A percentile compares a stretch with the other conserved stretches of the same genome.
phyloP scores from a whole-genome alignment of 2,329 filamentous ascomycete species.

The Penicillium sp. region DNA sequence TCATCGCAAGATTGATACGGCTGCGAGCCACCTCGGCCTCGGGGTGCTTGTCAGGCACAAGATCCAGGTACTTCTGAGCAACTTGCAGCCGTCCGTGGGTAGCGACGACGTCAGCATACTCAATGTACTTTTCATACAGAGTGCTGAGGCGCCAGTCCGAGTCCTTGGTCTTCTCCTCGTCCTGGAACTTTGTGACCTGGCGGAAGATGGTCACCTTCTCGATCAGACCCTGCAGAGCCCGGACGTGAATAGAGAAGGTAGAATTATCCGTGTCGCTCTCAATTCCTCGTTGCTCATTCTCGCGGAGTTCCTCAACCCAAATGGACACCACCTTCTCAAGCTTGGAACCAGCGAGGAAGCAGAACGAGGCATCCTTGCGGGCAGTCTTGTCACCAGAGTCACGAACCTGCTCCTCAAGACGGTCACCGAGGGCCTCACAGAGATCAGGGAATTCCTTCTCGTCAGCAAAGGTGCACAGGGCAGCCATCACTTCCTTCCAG shows the following conservation, averaged over 20 bases:
- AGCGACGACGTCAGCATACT: conserved; percentile 94
- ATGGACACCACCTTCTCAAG: conserved; percentile 95
- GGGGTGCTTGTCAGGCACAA: conserved; percentile 80
- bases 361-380: conserved; percentile 92
- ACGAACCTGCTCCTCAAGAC: conserved; percentile 71
- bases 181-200: conserved; percentile 86
- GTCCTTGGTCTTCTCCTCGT: conserved; percentile 69
- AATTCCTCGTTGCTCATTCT: conserved; percentile 75
- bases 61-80: conserved; percentile 87
- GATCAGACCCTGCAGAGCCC: conserved; percentile 86
- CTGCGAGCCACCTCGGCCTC: conserved; percentile 84
- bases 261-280: conserved; percentile 71
- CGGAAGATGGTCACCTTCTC: conserved; percentile 98
- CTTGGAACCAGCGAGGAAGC: conserved; percentile 92
- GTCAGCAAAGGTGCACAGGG: conserved; percentile 92
- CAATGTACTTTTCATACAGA: conserved; percentile 92
- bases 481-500: conserved; percentile 97
- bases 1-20: conserved; percentile 81
- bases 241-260: conserved; percentile 88
- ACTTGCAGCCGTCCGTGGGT: conserved; percentile 82
- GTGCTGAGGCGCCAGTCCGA: conserved; percentile 86
- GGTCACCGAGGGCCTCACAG: conserved; percentile 91
- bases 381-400: conserved; percentile 56
- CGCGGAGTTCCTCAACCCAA: conserved; percentile 87
- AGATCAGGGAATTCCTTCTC: conserved; percentile 90